These are phyloP conservation scores for Helicocarpus griseus DNA, from an alignment of 2,329 filamentous ascomycete species.

Conservation along the genomic window DNA sequence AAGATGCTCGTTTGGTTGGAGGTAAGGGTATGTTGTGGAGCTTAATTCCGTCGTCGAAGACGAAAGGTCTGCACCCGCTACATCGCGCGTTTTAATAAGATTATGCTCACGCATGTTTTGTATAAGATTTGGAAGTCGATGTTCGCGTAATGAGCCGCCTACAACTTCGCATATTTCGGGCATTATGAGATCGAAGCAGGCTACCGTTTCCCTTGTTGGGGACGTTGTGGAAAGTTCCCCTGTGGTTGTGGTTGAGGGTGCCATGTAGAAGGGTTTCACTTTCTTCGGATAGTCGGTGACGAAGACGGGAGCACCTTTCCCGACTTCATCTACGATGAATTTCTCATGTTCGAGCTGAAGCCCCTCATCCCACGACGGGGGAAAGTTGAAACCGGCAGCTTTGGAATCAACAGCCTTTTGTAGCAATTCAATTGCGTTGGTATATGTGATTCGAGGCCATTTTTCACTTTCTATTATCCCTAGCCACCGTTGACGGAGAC, in stretches of 20 bases:
- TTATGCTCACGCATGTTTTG: slow-evolving; percentile 62
- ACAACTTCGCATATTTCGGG: slow-evolving; percentile 79
- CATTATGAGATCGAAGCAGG: slow-evolving; percentile 83
- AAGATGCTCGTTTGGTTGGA: slow-evolving; percentile 29
- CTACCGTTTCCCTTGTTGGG: slow-evolving; percentile 49
- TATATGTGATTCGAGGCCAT: slow-evolving; percentile 81
- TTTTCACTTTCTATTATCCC: slow-evolving; percentile 45
- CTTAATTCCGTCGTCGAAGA: slow-evolving; percentile 10
- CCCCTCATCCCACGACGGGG: slow-evolving; percentile 60
- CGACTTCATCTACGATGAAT: slow-evolving; percentile 63
- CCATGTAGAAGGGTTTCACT: slow-evolving; percentile 91
- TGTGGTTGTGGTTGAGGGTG: slow-evolving; percentile 39
- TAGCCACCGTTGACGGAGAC: slow-evolving; percentile 61
- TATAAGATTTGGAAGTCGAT: slow-evolving; percentile 58
- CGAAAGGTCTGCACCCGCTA: slow-evolving; percentile 7
- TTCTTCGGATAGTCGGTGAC: slow-evolving; percentile 84
- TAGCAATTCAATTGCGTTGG: slow-evolving; percentile 62
- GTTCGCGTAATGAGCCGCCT: slow-evolving; percentile 82
- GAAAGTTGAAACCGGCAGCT: slow-evolving; percentile 52
- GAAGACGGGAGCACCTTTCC: slow-evolving; percentile 63
- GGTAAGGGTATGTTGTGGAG: slow-evolving; percentile 24
- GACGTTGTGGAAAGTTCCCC: slow-evolving; percentile 3
- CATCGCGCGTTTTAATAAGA: slow-evolving; percentile 35
- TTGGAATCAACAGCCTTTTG: slow-evolving; percentile 45
- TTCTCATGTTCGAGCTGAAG: slow-evolving; percentile 90